Evolutionary conservation across 257 asterid species (phyloP), one percentile per base, ranked within the genome.

Genomic region (Nicotiana knightiana): DNA sequence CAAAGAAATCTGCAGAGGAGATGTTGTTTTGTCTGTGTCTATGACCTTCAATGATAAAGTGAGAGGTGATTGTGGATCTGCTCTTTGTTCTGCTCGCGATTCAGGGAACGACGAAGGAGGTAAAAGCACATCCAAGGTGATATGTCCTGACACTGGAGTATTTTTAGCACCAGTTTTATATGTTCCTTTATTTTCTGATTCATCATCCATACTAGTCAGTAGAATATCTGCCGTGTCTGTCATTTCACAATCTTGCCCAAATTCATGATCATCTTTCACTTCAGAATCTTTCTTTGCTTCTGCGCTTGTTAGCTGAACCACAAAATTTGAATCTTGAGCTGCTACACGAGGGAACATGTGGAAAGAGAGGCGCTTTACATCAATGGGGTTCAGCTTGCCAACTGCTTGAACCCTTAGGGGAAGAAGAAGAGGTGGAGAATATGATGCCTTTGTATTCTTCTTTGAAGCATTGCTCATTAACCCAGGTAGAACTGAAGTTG

Each of bases 401-500:
- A 91, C 86, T 2, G 97, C 88, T 75, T 91, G 92, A 87, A 89
- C 93, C 86, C 96, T 88, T 53, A 90, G 88, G 3, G 94, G 90
- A 76, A 90, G 55, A 62, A 90, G 89, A 83, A 78, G 75, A 28
- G 95, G 95, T 21, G 97, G 92, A 48, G 96, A 85, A 67, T 87
- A 88, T 62, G 89, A 81, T 24, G 67, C 51, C 63, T 83, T 89
- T 46, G 83, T 89, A 28, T 86, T 71, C 18, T 77, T 81, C 64
- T 83, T 43, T 43, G 51, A 43, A 9, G 51, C 51, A 43, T 43
- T 88, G 87, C 87, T 82, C 17, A 88, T 79, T 75, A 28, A 51
- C 2, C 82, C 87, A 2, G 96, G 87, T 62, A 96, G 94, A 81
- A 96, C 97, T 1, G 99, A 96, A 75, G 97, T 94, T 54, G 99